Evolutionary conservation across 2,329 filamentous ascomycete species (phyloP).

Genomic region (Verticillium dahliae): DNA sequence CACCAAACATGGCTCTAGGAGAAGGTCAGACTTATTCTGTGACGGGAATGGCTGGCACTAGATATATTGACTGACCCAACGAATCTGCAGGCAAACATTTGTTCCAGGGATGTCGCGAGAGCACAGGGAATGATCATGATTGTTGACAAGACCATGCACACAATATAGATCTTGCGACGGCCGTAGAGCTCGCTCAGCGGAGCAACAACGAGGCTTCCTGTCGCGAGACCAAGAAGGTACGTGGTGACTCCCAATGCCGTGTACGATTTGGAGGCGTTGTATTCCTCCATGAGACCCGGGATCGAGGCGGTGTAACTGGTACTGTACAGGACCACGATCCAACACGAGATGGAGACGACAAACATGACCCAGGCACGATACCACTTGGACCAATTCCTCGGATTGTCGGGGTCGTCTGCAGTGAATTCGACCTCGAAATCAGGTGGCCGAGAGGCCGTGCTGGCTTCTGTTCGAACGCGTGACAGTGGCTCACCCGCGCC

Average conservation of each 20-base stretch:
- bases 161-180: slow-evolving; percentile 61
- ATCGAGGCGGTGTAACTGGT: slow-evolving; percentile 73
- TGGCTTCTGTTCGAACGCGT: slow-evolving; percentile 27
- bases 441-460: slow-evolving; percentile 37
- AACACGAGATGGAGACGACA: slow-evolving; percentile 38
- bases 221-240: slow-evolving; percentile 69
- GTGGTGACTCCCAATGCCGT: slow-evolving; percentile 71
- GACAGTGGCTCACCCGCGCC: slow-evolving; percentile 30
- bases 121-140: slow-evolving; percentile 67
- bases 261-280: slow-evolving; percentile 51
- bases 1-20: slow-evolving; percentile 50
- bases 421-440: slow-evolving; percentile 71
- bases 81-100: slow-evolving; percentile 67
- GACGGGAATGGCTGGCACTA: background rate
- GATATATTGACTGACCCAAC: slow-evolving; percentile 46
- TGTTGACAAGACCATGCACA: slow-evolving; percentile 57
- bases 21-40: slow-evolving; percentile 16
- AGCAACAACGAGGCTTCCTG: slow-evolving; percentile 66
- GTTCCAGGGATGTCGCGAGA: slow-evolving; percentile 58
- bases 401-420: slow-evolving; percentile 55
- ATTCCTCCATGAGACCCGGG: slow-evolving; percentile 62
- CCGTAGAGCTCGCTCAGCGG: slow-evolving; percentile 68
- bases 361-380: slow-evolving; percentile 34
- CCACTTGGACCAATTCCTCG: slow-evolving; percentile 59
- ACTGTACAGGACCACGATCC: slow-evolving; percentile 61